Evolutionary conservation across 805 yeast species (phyloP).

Genomic region (Metschnikowia vanudenii): DNA sequence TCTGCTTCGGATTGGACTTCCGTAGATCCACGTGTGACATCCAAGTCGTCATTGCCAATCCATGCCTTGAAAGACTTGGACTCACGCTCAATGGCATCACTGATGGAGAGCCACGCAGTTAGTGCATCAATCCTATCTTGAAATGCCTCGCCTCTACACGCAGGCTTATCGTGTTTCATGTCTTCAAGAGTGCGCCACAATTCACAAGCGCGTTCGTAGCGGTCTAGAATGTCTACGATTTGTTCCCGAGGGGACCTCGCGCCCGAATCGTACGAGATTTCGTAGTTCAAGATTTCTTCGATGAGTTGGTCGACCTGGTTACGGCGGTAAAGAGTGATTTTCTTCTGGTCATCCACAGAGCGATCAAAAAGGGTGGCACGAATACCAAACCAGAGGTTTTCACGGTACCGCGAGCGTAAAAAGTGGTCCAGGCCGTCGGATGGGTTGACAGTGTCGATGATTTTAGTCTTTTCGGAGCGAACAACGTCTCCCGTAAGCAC

Average conservation of each 20-base stretch:
- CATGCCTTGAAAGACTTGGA: conserved; percentile 61
- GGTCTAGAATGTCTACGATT: conserved; percentile 56
- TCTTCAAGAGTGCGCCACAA: conserved; percentile 79
- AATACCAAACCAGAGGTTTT: conserved; percentile 84
- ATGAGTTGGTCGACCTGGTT: conserved; percentile 70
- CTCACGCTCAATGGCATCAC: conserved; percentile 65
- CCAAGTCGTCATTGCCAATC: conserved; percentile 83
- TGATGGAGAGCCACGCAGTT: conserved; percentile 78
- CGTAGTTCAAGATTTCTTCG: conserved; percentile 65
- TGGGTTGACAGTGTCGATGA: conserved; percentile 48
- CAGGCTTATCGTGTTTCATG: conserved; percentile 76
- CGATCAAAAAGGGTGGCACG: conserved; percentile 80
- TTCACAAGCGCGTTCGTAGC: conserved; percentile 64
- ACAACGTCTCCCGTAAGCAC: conserved; percentile 96
- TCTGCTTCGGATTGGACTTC: conserved; percentile 6
- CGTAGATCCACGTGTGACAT: conserved; percentile 46
- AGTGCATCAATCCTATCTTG: conserved; percentile 68
- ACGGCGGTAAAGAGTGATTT: conserved; percentile 65
- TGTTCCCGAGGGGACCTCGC: conserved; percentile 39
- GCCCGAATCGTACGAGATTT: conserved; percentile 44
- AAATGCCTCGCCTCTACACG: conserved; percentile 63
- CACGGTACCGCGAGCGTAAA: conserved; percentile 55
- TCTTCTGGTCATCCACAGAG: conserved; percentile 72
- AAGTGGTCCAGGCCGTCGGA: conserved; percentile 46
- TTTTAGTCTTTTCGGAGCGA: conserved; percentile 79